A percentile compares a stretch with the other conserved stretches of the same genome.
Evolutionary conservation across 306 rosid species (phyloP).

Genomic region (Cyclanthera cordifolia): DNA sequence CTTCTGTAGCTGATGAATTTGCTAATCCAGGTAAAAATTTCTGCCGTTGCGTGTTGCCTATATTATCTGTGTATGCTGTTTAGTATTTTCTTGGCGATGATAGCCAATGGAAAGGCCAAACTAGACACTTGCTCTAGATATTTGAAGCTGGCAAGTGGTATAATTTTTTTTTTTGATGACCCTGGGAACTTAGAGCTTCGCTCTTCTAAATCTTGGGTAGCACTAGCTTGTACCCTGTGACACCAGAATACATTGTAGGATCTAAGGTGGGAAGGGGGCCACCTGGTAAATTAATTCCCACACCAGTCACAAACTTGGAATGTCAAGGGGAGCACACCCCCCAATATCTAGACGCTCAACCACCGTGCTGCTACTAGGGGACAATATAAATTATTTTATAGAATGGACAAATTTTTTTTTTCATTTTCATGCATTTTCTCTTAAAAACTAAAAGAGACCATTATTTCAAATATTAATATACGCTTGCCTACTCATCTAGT

Average conservation of each 20-base stretch:
- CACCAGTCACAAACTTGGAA: no score
- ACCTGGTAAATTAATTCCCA: no score
- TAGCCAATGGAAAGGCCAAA: neutral
- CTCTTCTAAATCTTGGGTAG: no score
- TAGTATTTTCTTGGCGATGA: neutral
- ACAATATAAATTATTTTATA: neutral
- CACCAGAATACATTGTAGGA: no score
- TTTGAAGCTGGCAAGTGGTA: neutral
- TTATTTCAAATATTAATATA: neutral
- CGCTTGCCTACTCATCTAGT: neutral
- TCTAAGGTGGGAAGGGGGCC: no score
- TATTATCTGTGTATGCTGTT: conserved; percentile 16
- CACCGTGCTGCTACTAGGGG: no score
- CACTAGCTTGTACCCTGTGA: no score
- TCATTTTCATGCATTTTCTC: neutral
- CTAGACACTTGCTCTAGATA: neutral
- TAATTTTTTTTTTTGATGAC: no score
- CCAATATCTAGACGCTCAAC: no score
- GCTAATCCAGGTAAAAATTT: conserved; percentile 52
- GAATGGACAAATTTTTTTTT: neutral
- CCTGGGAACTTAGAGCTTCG: no score
- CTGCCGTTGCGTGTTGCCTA: conserved; percentile 5
- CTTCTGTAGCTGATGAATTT: conserved; percentile 41
- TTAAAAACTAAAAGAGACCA: neutral
- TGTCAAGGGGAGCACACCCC: no score